A percentile compares a stretch with the other conserved stretches of the same genome.
These are phyloP conservation scores for Bretziella fagacearum DNA, from an alignment of 2,329 filamentous ascomycete genomes.

Conservation along the genomic window DNA sequence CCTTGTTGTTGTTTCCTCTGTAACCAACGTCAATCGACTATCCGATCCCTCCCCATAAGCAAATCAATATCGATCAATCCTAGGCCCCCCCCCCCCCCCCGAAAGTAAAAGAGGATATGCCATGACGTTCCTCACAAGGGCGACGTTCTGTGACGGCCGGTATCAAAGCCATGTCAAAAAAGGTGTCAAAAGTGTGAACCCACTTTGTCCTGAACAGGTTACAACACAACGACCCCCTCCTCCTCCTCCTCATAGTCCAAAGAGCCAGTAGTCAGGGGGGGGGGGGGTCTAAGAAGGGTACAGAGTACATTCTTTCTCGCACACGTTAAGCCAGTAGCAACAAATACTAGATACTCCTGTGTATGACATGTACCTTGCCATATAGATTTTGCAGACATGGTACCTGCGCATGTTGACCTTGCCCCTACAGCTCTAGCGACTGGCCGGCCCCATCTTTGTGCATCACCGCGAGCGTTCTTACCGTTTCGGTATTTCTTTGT, in stretches of 20 bases:
- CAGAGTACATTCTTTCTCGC: not conserved
- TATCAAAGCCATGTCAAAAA: not conserved
- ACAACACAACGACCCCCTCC: conserved; percentile 1
- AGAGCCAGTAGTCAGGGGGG: no score
- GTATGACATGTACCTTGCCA: not conserved
- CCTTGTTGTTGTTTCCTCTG: not conserved
- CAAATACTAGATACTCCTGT: not conserved
- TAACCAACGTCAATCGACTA: not conserved
- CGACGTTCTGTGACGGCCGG: conserved; percentile 4
- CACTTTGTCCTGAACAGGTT: conserved; percentile 8
- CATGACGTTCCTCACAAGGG: conserved; percentile 1
- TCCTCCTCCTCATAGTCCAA: not conserved
- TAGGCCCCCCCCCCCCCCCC: not conserved
- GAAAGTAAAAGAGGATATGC: not conserved
- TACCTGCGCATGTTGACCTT: not conserved
- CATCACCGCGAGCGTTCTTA: not conserved
- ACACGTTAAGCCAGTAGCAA: not conserved
- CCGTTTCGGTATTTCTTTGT: not conserved
- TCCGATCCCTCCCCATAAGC: not conserved
- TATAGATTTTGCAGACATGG: not conserved
- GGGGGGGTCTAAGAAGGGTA: not conserved
- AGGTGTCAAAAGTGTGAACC: conserved; percentile 9
- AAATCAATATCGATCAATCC: not conserved
- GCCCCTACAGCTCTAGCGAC: not conserved
- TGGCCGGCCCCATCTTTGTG: not conserved